phyloP scores from a whole-genome alignment of 192 early-diverging fungal genomes.

The Piromyces finnis region DNA sequence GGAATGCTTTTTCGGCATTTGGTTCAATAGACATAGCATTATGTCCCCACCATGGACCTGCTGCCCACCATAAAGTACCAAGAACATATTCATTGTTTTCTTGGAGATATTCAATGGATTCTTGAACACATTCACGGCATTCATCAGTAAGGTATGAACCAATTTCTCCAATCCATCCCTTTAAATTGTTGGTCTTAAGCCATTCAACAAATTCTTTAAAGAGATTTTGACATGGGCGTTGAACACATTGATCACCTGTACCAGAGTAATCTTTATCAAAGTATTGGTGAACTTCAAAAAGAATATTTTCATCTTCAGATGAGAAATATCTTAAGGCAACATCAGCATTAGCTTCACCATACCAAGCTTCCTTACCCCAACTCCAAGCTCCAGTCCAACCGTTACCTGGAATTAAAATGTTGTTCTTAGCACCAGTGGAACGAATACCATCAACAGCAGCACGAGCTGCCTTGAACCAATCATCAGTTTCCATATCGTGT shows the following conservation, averaged over 20 bases:
- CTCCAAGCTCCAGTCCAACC: conserved; percentile 6
- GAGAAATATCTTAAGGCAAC: conserved; percentile 2
- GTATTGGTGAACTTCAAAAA: conserved; percentile 15
- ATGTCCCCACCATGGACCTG: conserved; percentile 4
- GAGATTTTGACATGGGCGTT: background rate
- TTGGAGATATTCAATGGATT: conserved; percentile 1
- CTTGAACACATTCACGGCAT: background rate
- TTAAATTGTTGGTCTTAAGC: conserved; percentile 3
- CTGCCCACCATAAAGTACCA: conserved; percentile 4
- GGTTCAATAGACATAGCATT: background rate
- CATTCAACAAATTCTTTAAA: conserved; percentile 4
- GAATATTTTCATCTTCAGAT: conserved; percentile 11
- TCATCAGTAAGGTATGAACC: background rate
- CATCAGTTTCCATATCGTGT: background rate
- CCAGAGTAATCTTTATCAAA: conserved; percentile 1
- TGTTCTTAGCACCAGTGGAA: conserved; percentile 8
- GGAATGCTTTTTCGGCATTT: background rate
- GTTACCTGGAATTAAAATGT: conserved; percentile 9
- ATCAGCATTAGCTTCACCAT: conserved; percentile 5
- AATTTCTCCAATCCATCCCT: conserved; percentile 9
- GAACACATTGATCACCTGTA: background rate
- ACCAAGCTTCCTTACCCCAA: background rate
- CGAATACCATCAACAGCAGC: conserved; percentile 11
- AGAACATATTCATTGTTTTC: conserved; percentile 1
- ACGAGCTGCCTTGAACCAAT: conserved; percentile 3